Base-by-base conservation (phyloP, 345 rosid species). In the Brassica nigra region DNA sequence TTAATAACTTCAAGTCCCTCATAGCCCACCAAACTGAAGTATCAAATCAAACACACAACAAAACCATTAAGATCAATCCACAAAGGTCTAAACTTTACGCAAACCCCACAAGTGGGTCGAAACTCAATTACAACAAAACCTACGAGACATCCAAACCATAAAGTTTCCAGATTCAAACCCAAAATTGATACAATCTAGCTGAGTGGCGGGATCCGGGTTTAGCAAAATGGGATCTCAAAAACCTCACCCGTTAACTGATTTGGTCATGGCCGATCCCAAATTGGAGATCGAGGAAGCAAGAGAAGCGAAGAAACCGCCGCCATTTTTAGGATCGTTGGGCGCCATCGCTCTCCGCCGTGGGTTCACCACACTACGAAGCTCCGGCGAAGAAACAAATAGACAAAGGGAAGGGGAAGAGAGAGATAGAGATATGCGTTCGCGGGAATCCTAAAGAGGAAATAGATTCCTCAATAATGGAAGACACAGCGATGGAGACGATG, bases 1-100 rank as follows among this genome's bases (percentile, higher is more conserved):
- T 95, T 93, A 49, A 93, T 81, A 75, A 95, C 98, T 86, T 95
- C 98, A 54, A 95, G 76, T 4, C 99, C 99, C 82, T 95, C 98
- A 79, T 95, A 92, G 29, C 91, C 90, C 73, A 92, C 34, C 81
- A 93, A 71, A 58, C 98, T 95, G 81, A 61, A 18, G 71, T 59
- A 71, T 27, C 54, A 68, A 33, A 78, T 29, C 29, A 73, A 76
- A 18, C 1, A 12, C 15, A 11, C 54, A 44, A 61, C 23, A 62
- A 31, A 68, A 66, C 4, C 44, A 6, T 65, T 37, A 61, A 12
- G 47, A n/a, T 55, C 9, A 44, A 66, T 5, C 29, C 68, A 54
- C 34, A 76, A 59, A 79, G 65, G 33, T 34, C 11, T 61, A 9
- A 76, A 79, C 55, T 59, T 67, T 81, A 65, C 49, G 36, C 12